These are phyloP conservation scores for Auxenochlorella pyrenoidosa DNA, from an alignment of 139 green algal genomes.

Conservation along the genomic window DNA sequence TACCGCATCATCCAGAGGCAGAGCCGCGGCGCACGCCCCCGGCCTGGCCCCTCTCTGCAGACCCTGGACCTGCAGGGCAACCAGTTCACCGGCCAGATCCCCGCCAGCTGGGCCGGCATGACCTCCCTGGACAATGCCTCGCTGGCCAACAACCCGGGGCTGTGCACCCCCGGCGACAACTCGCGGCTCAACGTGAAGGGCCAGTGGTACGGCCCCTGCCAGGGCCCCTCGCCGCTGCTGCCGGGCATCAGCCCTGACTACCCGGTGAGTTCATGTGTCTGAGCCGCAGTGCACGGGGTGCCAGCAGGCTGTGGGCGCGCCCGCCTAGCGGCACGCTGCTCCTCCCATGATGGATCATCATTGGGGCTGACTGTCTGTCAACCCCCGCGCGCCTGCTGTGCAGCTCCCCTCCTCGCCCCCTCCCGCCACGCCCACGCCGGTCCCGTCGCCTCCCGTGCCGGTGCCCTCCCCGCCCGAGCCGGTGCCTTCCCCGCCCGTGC, in stretches of 20 bases:
- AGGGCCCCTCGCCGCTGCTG: constrained; percentile 23
- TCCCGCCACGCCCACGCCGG: background rate
- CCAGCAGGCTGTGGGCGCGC: too few relatives aligned
- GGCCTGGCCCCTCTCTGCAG: too few relatives aligned
- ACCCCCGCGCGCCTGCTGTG: background rate
- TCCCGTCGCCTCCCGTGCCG: background rate
- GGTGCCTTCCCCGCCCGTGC: background rate
- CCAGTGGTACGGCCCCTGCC: constrained; percentile 41
- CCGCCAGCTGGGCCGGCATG: constrained; percentile 34
- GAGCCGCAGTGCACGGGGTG: background rate
- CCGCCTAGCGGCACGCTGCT: too few relatives aligned
- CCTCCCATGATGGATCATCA: too few relatives aligned
- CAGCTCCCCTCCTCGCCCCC: background rate
- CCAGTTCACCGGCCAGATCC: constrained; percentile 36
- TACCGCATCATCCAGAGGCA: too few relatives aligned
- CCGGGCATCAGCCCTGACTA: constrained; percentile 47
- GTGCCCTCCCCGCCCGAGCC: background rate
- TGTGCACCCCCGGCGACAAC: constrained; percentile 23
- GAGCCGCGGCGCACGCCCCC: too few relatives aligned
- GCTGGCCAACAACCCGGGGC: constrained; percentile 39
- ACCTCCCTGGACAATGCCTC: constrained; percentile 29
- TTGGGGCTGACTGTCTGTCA: background rate
- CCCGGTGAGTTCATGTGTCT: background rate
- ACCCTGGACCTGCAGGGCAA: constrained; percentile 43
- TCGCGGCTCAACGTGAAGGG: background rate